Conservation (phyloP, 805 yeast species). For the Candida boleticola region DNA sequence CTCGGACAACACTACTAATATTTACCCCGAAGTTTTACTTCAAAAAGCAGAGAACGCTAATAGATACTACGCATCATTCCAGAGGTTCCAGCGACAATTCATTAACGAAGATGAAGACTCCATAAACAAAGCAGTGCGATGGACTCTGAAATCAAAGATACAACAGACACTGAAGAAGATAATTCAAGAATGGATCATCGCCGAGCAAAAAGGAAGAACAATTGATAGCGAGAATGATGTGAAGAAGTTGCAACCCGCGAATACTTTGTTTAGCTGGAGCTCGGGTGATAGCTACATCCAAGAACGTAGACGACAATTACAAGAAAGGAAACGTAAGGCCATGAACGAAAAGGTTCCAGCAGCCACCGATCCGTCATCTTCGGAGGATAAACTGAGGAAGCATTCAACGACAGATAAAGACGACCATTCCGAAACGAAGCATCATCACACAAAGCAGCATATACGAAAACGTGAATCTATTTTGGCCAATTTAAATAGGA, state of each 20-base stretch:
- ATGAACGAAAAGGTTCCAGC: constrained; percentile 1
- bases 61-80: constrained; percentile 30
- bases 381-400: too few species aligned
- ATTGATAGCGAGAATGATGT: constrained; percentile 3
- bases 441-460: constrained; percentile 8
- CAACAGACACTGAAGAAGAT: constrained; percentile 18
- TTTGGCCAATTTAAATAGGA: constrained; percentile 22
- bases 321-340: constrained; percentile 6
- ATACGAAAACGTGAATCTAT: constrained; percentile 13
- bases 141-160: constrained; percentile 24
- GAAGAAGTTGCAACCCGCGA: constrained; percentile 17
- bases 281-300: constrained; percentile 39
- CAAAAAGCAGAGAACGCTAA: constrained; percentile 28
- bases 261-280: constrained; percentile 42
- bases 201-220: constrained; percentile 12
- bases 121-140: constrained; percentile 22
- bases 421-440: neutral
- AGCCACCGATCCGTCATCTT: constrained; percentile 1
- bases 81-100: constrained; percentile 35
- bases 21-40: constrained; percentile 34
- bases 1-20: neutral
- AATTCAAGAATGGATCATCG: constrained; percentile 22
- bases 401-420: constrained; percentile 3
- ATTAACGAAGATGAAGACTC: constrained; percentile 13
- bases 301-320: constrained; percentile 27